Evolutionary conservation across 257 asterid species (phyloP).

Genomic region (Eucommia ulmoides): DNA sequence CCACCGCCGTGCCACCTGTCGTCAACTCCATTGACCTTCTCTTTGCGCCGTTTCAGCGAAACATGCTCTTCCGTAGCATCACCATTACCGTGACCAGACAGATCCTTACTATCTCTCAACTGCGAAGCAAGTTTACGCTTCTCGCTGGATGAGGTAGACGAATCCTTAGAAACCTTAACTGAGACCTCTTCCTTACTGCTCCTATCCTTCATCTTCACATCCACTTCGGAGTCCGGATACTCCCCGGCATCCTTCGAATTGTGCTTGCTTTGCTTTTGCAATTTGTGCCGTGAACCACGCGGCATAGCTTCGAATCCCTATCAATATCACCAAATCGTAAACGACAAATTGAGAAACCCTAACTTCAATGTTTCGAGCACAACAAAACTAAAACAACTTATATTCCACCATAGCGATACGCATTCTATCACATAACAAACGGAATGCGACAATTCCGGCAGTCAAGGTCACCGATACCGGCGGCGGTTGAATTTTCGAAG

Average conservation of each 20-base stretch:
- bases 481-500: conserved; percentile 10
- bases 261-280: conserved; percentile 85
- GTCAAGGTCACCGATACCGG: conserved; percentile 14
- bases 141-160: conserved; percentile 69
- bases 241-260: conserved; percentile 54
- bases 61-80: conserved; percentile 58
- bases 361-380: conserved; percentile 14
- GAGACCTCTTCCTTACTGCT: conserved; percentile 40
- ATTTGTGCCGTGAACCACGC: conserved; percentile 81
- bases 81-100: conserved; percentile 47
- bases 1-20: conserved; percentile 74
- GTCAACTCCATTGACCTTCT: conserved; percentile 30
- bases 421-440: conserved; percentile 11
- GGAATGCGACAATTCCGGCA: conserved; percentile 9
- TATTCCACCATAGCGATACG: conserved; percentile 10
- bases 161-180: conserved; percentile 46
- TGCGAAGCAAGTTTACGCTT: conserved; percentile 72
- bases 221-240: conserved; percentile 79
- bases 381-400: conserved; percentile 10
- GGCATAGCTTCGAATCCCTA: conserved; percentile 47
- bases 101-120: conserved; percentile 51
- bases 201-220: conserved; percentile 55
- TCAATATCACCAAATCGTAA: conserved; percentile 9
- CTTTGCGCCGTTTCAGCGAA: conserved; percentile 74
- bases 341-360: conserved; percentile 37